Evolutionary conservation across 768 basidiomycete species (phyloP).

Genomic region (Kwoniella newhampshirensis): DNA sequence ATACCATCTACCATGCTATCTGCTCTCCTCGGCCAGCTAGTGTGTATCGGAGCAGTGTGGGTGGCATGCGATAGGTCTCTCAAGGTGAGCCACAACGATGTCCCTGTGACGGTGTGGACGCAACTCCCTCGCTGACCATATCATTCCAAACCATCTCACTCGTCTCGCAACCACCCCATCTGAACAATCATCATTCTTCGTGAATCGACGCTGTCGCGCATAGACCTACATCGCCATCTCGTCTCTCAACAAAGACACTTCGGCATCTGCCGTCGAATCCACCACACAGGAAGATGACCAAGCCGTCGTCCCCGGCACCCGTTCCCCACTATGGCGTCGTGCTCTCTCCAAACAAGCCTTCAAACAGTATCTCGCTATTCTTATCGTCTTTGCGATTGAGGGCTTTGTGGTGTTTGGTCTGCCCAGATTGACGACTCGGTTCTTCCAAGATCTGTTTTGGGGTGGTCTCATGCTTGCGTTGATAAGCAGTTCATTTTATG

Average conservation of each 20-base stretch:
- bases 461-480: too few species aligned
- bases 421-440: not conserved
- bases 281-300: not conserved
- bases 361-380: not conserved
- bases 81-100: too few species aligned
- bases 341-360: not conserved
- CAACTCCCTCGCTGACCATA: too few species aligned
- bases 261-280: not conserved
- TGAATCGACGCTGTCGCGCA: too few species aligned
- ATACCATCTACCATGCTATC: too few species aligned
- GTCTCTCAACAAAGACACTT: not conserved
- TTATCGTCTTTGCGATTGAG: not conserved
- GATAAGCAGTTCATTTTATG: too few species aligned
- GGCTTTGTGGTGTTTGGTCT: not conserved
- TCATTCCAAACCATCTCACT: too few species aligned
- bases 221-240: slow-evolving; percentile 1
- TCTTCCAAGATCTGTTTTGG: slow-evolving; percentile 2
- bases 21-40: not conserved
- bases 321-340: not conserved
- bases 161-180: too few species aligned
- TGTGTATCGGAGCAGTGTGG: slow-evolving; percentile 1
- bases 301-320: not conserved
- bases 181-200: too few species aligned
- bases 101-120: too few species aligned
- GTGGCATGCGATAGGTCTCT: not conserved